Evolutionary conservation across 352 stramenopile species (phyloP).

Genomic region (Phytophthora sp.): DNA sequence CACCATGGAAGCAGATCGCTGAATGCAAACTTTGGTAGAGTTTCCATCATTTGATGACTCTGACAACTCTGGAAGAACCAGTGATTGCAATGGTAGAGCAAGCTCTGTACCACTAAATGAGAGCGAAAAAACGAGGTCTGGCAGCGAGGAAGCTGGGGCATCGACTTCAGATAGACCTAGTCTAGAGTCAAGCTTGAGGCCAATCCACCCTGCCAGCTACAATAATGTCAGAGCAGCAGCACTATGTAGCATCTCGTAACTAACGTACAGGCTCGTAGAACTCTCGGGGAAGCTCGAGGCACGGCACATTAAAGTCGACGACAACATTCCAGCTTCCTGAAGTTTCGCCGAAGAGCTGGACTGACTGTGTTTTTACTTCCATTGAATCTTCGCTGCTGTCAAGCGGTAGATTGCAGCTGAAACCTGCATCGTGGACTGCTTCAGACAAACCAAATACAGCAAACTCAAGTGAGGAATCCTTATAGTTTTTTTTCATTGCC

Average conservation of each 20-base stretch:
- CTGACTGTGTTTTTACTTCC: not conserved
- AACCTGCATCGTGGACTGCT: conserved; percentile 52
- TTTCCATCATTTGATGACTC: not conserved
- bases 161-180: conserved; percentile 54
- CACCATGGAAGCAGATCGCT: conserved; percentile 58
- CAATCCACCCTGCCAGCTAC: conserved; percentile 62
- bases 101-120: conserved; percentile 37
- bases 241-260: not conserved
- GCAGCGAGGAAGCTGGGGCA: conserved; percentile 18
- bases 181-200: conserved; percentile 49
- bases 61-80: conserved; percentile 46
- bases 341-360: conserved; percentile 56
- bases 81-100: conserved; percentile 46
- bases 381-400: not conserved
- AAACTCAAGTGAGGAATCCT: too few relatives aligned
- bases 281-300: conserved; percentile 60
- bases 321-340: conserved; percentile 64
- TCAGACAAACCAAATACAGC: not conserved
- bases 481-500: too few relatives aligned
- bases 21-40: conserved; percentile 51
- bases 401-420: conserved; percentile 18
- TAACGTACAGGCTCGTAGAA: conserved; percentile 65
- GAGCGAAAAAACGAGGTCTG: conserved; percentile 55
- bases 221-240: not conserved
- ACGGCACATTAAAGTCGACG: conserved; percentile 66